Base-by-base conservation (phyloP, 1,284 basidiomycete species). In the Marasmius fiardii region DNA sequence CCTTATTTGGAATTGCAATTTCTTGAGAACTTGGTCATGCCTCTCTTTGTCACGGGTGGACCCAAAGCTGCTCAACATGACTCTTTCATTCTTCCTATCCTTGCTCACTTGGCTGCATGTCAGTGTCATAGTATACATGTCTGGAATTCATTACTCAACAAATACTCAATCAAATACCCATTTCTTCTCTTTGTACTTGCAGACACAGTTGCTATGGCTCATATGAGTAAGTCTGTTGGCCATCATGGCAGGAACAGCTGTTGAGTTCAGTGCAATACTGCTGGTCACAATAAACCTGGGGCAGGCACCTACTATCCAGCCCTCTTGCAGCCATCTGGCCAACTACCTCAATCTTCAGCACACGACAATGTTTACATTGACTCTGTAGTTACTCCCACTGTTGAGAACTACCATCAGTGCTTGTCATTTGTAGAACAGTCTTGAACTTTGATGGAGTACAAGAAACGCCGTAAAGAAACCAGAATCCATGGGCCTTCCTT, bases 181-280 rank as follows among this genome's bases (percentile, higher is more conserved):
- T 39, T 59, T 1, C 58, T 64, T 0, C 63, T 53, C 4, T 56
- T 72, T 16, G 45, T 57, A 0, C 56, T 72, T 33, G 65, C 34
- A 0, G 64, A 63, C n/a, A 72, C 63, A 52, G 35, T 68, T 58
- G 8, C 34, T 2, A 64, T 72, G 64, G 56, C 65, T 0, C 49
- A 62, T n/a, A 41, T 76, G 1, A 67, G 61, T 51, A 73, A 73
- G 0, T 59, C 60, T 10, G 70, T 74, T 20, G 70, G 73, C 1
- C 73, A 74, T 52, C 60, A 64, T 28, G 74, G 74, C 0, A 53
- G 51, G 0, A 45, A 61, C 18, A 69, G 67, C 0, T 78, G 76
- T 50, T 63, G 67, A 16, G 21, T 43, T 5, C 51, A 26, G 11
- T 60, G 58, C 43, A 14, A 24, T 0, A 24, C 61, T 24, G 24